Evolutionary conservation across 192 early-diverging fungal genomes (phyloP).

Genomic region (Globomyces pollinis-pini): DNA sequence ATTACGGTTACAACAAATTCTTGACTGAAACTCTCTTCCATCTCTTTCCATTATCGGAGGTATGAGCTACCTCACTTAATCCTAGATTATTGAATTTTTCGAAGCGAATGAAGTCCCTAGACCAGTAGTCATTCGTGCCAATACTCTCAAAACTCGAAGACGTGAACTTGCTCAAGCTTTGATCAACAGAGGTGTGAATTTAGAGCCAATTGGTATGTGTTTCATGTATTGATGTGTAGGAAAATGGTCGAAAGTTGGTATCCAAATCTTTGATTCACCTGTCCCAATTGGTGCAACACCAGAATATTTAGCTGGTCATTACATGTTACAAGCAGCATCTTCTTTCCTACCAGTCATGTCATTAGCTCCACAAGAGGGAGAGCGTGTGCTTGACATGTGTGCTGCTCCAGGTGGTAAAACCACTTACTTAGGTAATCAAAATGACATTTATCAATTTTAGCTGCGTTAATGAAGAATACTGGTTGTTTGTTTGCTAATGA

Average conservation of each 20-base stretch:
- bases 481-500: conserved; percentile 97
- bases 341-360: conserved; percentile 98
- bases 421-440: conserved; percentile 62
- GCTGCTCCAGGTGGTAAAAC: conserved; percentile 98
- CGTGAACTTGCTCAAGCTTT: conserved; percentile 91
- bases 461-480: conserved; percentile 94
- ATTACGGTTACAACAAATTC: conserved; percentile 93
- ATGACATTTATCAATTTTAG: no score
- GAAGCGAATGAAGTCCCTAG: conserved; percentile 97
- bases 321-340: conserved; percentile 97
- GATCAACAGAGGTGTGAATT: conserved; percentile 91
- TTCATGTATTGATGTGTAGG: no score
- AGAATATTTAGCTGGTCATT: conserved; percentile 97
- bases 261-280: conserved; percentile 90
- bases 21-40: conserved; percentile 87
- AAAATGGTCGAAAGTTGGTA: conserved; percentile 96
- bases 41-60: conserved; percentile 80
- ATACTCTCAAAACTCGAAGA: conserved; percentile 89
- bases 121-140: conserved; percentile 93
- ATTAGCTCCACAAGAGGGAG: conserved; percentile 89
- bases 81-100: conserved; percentile 96
- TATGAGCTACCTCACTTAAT: conserved; percentile 5
- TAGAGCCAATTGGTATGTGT: conserved; percentile 91
- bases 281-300: conserved; percentile 97
- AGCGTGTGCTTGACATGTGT: conserved; percentile 94